phyloP scores from a whole-genome alignment of 495 filamentous ascomycete species.

The Aspergillus panamensis region DNA sequence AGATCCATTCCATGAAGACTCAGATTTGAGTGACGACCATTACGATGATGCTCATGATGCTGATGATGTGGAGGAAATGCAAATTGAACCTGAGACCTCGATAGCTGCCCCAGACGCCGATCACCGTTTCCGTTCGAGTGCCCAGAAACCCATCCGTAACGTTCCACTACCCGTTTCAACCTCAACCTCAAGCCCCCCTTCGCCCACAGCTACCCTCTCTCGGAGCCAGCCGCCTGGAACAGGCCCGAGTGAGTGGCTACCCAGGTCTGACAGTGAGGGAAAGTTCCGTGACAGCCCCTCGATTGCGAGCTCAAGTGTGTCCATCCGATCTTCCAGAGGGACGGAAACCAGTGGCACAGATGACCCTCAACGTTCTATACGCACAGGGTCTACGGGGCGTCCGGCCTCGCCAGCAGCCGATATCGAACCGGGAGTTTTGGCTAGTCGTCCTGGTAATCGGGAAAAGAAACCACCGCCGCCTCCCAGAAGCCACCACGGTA shows the following conservation, averaged over 20 bases:
- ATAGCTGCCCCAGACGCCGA: constrained; percentile 1
- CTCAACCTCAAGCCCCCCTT: constrained; percentile 24
- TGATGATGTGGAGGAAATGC: not conserved
- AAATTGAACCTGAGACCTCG: constrained; percentile 2
- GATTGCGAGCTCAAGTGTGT: constrained; percentile 6
- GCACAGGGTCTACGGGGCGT: constrained; percentile 28
- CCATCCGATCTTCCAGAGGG: constrained; percentile 10
- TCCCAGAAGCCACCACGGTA: constrained; percentile 65
- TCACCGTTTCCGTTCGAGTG: not conserved
- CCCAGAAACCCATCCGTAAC: constrained; percentile 21
- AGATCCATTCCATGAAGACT: constrained; percentile 33
- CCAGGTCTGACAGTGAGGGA: constrained; percentile 1
- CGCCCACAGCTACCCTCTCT: constrained; percentile 13
- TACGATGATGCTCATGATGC: not conserved
- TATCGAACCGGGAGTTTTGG: constrained; percentile 37
- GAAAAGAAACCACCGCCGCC: constrained; percentile 52
- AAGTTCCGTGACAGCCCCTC: not conserved
- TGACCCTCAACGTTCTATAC: constrained; percentile 43
- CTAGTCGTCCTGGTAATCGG: constrained; percentile 25
- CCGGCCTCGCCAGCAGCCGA: constrained; percentile 34
- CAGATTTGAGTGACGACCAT: constrained; percentile 26
- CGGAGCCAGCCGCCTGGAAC: constrained; percentile 10
- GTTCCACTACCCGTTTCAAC: constrained; percentile 33
- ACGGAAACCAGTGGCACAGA: constrained; percentile 48
- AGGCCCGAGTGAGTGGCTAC: constrained; percentile 1